phyloP scores from a whole-genome alignment of 805 yeast genomes.

The Wickerhamiella sergipiensis region DNA sequence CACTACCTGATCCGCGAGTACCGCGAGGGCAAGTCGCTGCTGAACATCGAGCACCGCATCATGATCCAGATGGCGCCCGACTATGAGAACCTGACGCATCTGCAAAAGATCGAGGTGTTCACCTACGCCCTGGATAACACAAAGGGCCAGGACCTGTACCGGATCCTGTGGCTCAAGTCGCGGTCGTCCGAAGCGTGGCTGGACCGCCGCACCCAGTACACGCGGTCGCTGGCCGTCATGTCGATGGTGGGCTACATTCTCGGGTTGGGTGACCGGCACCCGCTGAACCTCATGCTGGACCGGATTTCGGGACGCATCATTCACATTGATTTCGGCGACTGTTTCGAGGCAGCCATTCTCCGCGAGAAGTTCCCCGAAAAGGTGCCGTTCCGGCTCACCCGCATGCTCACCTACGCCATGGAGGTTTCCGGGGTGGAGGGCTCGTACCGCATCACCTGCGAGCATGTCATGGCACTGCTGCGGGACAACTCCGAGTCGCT shows the following conservation, averaged over 20 bases:
- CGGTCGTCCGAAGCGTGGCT: slow-evolving; percentile 96
- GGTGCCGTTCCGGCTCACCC: slow-evolving; percentile 90
- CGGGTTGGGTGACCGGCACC: slow-evolving; percentile 96
- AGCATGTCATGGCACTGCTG: slow-evolving; percentile 89
- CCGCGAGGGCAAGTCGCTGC: slow-evolving; percentile 76
- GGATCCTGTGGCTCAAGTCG: slow-evolving; percentile 91
- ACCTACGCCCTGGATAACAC: slow-evolving; percentile 92
- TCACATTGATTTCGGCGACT: slow-evolving; percentile 97
- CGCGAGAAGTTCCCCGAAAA: slow-evolving; percentile 97
- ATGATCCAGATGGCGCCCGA: slow-evolving; percentile 98
- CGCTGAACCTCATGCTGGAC: slow-evolving; percentile 91
- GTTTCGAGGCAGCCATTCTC: slow-evolving; percentile 94
- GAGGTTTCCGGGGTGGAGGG: slow-evolving; percentile 99
- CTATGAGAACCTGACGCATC: slow-evolving; percentile 73
- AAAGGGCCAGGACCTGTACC: slow-evolving; percentile 88
- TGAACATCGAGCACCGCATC: slow-evolving; percentile 87
- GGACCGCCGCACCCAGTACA: slow-evolving; percentile 90
- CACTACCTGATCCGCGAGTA: slow-evolving; percentile 86
- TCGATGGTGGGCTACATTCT: slow-evolving; percentile 96
- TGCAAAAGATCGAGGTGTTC: slow-evolving; percentile 93
- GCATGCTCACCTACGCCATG: slow-evolving; percentile 97
- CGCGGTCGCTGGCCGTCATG: slow-evolving; percentile 94
- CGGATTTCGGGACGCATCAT: slow-evolving; percentile 88
- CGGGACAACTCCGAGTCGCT: slow-evolving; percentile 90
- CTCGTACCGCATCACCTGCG: slow-evolving; percentile 89